These are phyloP conservation scores for Eutrema heterophyllum DNA, from an alignment of 345 rosid species.

Conservation along the genomic window DNA sequence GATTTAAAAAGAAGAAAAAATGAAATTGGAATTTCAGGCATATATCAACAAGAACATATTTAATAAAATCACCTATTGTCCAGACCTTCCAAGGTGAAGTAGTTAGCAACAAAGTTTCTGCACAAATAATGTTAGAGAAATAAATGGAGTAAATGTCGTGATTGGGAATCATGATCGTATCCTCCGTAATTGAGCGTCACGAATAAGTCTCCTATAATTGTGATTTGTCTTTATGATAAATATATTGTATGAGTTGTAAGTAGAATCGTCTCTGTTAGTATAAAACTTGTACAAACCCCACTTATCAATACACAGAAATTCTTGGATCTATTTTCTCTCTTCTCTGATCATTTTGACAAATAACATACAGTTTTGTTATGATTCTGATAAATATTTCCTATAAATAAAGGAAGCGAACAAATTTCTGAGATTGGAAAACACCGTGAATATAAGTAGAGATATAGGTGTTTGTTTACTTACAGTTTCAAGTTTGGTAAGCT, in stretches of 20 bases:
- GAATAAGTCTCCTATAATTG: too few relatives aligned
- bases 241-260: too few relatives aligned
- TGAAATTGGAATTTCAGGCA: neutral
- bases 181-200: too few relatives aligned
- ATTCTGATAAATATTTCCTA: neutral
- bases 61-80: conserved; percentile 38
- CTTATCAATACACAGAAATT: too few relatives aligned
- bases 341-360: too few relatives aligned
- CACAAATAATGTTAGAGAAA: too few relatives aligned
- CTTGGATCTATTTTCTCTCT: too few relatives aligned
- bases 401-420: neutral
- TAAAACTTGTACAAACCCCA: too few relatives aligned
- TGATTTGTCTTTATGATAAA: too few relatives aligned
- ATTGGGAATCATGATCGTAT: too few relatives aligned
- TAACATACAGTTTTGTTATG: neutral
- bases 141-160: too few relatives aligned
- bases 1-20: neutral
- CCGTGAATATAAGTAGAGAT: neutral
- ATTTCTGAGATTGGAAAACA: neutral
- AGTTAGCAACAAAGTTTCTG: conserved; percentile 75
- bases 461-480: conserved; percentile 35
- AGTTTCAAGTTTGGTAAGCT: conserved; percentile 34
- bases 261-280: too few relatives aligned
- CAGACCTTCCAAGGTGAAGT: conserved; percentile 43
- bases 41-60: neutral